Base-by-base conservation (phyloP, 345 rosid genomes). In the Eucalyptus erythrocorys region DNA sequence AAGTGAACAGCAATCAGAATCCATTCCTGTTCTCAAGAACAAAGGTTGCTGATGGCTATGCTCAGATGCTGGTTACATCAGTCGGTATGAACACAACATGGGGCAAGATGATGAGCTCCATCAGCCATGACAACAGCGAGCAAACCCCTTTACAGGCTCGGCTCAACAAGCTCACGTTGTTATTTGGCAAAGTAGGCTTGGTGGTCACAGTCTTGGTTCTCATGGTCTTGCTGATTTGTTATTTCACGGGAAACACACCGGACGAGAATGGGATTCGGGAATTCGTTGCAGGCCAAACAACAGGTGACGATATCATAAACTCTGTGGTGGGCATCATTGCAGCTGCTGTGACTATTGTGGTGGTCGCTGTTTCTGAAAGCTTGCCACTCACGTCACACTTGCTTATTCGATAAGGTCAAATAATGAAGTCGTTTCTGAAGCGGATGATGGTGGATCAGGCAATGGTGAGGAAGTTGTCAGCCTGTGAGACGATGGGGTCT, bases 401-500 rank as follows among this genome's bases (percentile, higher is more conserved):
- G 98, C 97, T 4, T 97, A 94, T 87, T 96, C 97, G 1, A 94
- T n/a, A n/a, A n/a, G n/a, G n/a, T n/a, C n/a, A n/a, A n/a, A n/a
- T n/a, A n/a, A n/a, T n/a, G n/a, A n/a, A n/a, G n/a, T n/a, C n/a
- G n/a, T n/a, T n/a, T n/a, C n/a, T n/a, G n/a, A 96, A 96, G 92
- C 92, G 94, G 48, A 97, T 96, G 98, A 96, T 96, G 97, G 90
- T 82, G 30, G 97, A 95, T 93, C 93, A 96, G 87, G 97, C 97
- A 10, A 94, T 95, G 97, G 98, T 96, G 66, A 91, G 97, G 61
- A 95, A 95, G 92, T 93, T 95, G 19, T 90, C 97, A 0, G 96
- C 99, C 10, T 96, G 98, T 47, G 99, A 97, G 89, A 96, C 97
- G 3, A 97, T 96, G 96, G 97, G 98, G 21, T 97, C 97, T 13